Conservation (phyloP, 306 rosid genomes). For the Casuarina glauca region DNA sequence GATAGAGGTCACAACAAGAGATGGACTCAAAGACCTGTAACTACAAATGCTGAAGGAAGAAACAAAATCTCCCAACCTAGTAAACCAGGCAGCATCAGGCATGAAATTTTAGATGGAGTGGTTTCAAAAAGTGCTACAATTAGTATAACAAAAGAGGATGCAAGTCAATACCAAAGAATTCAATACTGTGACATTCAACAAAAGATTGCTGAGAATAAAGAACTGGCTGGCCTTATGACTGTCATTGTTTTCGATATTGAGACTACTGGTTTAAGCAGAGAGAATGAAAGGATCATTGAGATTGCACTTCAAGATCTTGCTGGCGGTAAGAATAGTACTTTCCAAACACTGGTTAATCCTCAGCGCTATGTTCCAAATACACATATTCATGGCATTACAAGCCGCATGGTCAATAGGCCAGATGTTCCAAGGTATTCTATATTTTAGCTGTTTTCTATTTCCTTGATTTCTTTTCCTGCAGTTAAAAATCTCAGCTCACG, state of each 20-base stretch:
- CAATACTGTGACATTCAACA: slow-evolving; percentile 49
- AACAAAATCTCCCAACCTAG: slow-evolving; percentile 34
- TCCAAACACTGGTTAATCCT: slow-evolving; percentile 88
- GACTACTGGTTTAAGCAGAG: slow-evolving; percentile 75
- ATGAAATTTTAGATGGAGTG: slow-evolving; percentile 54
- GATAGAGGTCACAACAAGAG: slow-evolving; percentile 58
- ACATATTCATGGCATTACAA: slow-evolving; percentile 59
- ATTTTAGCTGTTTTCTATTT: slow-evolving; percentile 13
- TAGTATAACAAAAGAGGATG: slow-evolving; percentile 51
- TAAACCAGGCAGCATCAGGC: slow-evolving; percentile 46
- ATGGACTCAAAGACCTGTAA: slow-evolving; percentile 73
- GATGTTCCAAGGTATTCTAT: slow-evolving; percentile 79
- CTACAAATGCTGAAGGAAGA: slow-evolving; percentile 62
- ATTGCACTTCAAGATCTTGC: slow-evolving; percentile 75
- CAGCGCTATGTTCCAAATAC: slow-evolving; percentile 52
- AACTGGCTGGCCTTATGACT: slow-evolving; percentile 54
- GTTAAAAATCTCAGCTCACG: background rate
- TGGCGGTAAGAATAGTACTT: slow-evolving; percentile 88
- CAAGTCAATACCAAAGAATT: slow-evolving; percentile 47
- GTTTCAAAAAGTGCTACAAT: slow-evolving; percentile 45
- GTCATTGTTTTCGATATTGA: slow-evolving; percentile 69
- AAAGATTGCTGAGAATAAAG: slow-evolving; percentile 58
- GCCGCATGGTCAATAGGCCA: slow-evolving; percentile 57
- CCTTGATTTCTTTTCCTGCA: background rate
- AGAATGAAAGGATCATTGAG: slow-evolving; percentile 61